Base-by-base conservation (phyloP, 2,329 filamentous ascomycete species). In the Stenocarpella maydis region DNA sequence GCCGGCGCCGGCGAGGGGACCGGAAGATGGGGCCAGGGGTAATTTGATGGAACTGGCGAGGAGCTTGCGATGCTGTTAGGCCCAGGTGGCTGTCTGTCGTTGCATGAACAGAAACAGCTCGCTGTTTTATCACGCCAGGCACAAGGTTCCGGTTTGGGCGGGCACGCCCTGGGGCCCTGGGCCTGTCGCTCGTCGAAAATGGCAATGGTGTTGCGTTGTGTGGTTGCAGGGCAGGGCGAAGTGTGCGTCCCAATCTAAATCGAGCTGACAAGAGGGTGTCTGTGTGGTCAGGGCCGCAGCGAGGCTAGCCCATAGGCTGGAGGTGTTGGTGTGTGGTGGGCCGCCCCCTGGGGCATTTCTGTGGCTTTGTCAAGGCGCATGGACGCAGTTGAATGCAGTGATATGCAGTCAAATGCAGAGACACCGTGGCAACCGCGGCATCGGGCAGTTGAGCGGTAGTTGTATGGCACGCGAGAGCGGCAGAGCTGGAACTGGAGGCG, bases 191-290 rank as follows among this genome's bases (percentile, higher is more conserved):
- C 52, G 26, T 45, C 60, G 7, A 37, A 67, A 69, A 28, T 45
- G 50, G 67, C 28, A 65, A 65, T 65, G 67, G 52, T 43, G 34
- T 58, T 24, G 67, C 65, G 52, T 37, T 37, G 67, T 65, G 67
- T 69, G 67, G 67, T 65, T 69, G 52, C 67, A 69, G 58, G 41
- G 41, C 65, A 68, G 53, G 65, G 65, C 65, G 68, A 49, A 34
- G 39, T 37, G 61, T 66, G 53, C 61, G 17, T 58, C 28, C 47
- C 68, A 45, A 66, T 47, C 47, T 63, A 55, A 55, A 49, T 39
- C 67, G 65, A 49, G 49, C 41, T 58, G 67, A 67, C 58, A 67
- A 68, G 47, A 28, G 31, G 24, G 58, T 65, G 58, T 37, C 41
- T 68, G 65, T 65, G 58, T 68, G 54, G 7, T 49, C 52, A 53